These are phyloP conservation scores for Endothia cerciana DNA, from an alignment of 2,329 filamentous ascomycete genomes.

Conservation along the genomic window DNA sequence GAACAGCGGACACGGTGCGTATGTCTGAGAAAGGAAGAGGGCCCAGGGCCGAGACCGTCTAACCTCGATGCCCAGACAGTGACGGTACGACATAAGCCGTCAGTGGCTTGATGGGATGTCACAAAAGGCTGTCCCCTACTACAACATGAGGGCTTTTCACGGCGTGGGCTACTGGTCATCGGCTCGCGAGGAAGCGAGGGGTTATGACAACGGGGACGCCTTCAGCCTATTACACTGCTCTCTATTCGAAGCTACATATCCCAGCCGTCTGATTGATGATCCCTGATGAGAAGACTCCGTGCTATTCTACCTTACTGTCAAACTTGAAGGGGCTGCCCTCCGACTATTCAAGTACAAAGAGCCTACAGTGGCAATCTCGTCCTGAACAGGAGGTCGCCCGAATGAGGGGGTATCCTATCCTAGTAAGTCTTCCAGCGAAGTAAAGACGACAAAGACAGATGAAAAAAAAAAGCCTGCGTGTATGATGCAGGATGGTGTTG, in stretches of 20 bases:
- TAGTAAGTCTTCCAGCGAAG: conserved; percentile 6
- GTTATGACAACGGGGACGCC: background rate
- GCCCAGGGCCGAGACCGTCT: background rate
- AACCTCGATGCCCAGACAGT: background rate
- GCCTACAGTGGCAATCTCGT: background rate
- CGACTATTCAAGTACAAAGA: background rate
- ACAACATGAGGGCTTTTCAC: background rate
- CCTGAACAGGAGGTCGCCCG: background rate
- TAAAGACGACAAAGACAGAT: conserved; percentile 7
- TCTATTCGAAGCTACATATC: conserved; percentile 9
- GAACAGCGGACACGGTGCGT: background rate
- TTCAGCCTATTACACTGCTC: background rate
- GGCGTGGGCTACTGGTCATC: background rate
- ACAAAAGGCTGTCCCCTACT: background rate
- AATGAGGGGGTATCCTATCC: conserved; percentile 8
- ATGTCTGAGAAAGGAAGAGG: background rate
- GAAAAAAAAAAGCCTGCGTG: background rate
- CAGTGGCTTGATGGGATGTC: background rate
- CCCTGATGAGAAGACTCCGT: conserved; percentile 9
- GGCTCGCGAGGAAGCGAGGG: background rate
- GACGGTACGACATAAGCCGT: background rate
- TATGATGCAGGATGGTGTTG: conserved; percentile 10
- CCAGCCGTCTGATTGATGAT: conserved; percentile 1
- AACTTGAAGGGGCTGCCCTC: background rate
- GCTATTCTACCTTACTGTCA: conserved; percentile 9